phyloP scores from a whole-genome alignment of 345 rosid species.

The Hypericum perforatum region DNA sequence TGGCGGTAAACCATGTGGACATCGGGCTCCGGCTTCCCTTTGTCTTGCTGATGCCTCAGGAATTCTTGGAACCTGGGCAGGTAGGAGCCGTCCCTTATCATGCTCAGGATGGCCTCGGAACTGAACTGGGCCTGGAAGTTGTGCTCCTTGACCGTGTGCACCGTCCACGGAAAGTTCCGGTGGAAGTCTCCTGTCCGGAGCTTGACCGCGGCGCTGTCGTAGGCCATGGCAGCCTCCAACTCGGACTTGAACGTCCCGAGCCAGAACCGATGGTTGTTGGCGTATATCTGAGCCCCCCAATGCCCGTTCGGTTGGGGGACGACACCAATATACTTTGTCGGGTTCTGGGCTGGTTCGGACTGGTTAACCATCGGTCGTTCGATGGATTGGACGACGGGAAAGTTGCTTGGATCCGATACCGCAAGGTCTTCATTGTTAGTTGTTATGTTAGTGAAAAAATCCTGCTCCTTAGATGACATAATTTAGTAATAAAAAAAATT shows the following conservation, averaged over 20 bases:
- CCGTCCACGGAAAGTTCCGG: constrained; percentile 52
- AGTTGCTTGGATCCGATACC: too few species aligned
- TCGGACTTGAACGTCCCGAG: constrained; percentile 6
- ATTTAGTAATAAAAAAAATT: too few species aligned
- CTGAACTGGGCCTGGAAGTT: constrained; percentile 30
- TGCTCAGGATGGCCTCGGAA: constrained; percentile 36
- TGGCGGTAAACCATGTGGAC: not conserved
- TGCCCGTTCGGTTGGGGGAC: too few species aligned
- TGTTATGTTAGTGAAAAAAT: too few species aligned
- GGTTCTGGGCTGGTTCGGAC: too few species aligned
- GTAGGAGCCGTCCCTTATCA: constrained; percentile 34
- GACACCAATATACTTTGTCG: too few species aligned
- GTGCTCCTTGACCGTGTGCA: constrained; percentile 32
- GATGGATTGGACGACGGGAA: too few species aligned
- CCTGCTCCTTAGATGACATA: too few species aligned
- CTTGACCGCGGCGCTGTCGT: constrained; percentile 53
- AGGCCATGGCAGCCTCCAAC: constrained; percentile 53
- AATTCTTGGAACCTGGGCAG: constrained; percentile 14
- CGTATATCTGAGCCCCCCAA: too few species aligned
- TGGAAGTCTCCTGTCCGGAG: constrained; percentile 37
- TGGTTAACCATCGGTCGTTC: too few species aligned
- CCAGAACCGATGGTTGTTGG: too few species aligned
- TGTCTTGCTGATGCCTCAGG: constrained; percentile 2
- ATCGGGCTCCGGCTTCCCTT: not conserved
- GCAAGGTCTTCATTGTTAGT: too few species aligned